Base-by-base conservation (phyloP, 352 stramenopile species). In the Hyaloperonospora brassicae region DNA sequence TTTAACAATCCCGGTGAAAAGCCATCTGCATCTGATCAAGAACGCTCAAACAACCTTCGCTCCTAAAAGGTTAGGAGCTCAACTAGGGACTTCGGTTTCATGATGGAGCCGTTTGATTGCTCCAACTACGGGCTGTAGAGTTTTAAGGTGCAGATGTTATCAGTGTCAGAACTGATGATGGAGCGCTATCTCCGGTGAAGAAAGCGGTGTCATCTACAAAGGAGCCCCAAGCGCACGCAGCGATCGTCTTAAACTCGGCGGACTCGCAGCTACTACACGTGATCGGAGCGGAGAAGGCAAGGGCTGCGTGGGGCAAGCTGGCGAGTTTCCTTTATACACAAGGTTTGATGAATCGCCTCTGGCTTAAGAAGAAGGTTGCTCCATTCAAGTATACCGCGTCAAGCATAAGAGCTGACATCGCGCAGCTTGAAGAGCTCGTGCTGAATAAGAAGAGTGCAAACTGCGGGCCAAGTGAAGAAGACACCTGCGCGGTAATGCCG, bases 111-210 rank as follows among this genome's bases (percentile, higher is more conserved):
- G 24, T 47, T 47, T 12, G 41, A 31, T 22, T 17, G 41, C 11
- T 47, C 41, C 5, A 47, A 47, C 14, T 31, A 47, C 13, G 17
- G 17, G 23, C 14, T 47, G 21, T 47, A 21, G 40, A 31, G 41
- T 22, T 47, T 30, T 22, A 31, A 47, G 41, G 31, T 47, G 17
- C 30, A 31, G 41, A 47, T 47, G 41, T 47, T 21, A 13, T 31
- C 31, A 7, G 25, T 47, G 41, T 31, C 21, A 14, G n/a, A 46
- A 46, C 4, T 14, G 40, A 12, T 46, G 23, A 21, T 46, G 40
- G 9, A 21, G 40, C n/a, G 40, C 27, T 2, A 25, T 46, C n/a
- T 4, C 4, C 3, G 40, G 40, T 12, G 40, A 46, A 2, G 40
- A 46, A 3, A 25, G n/a, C 23, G 9, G 7, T 5, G 27, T 5